Percentiles rank a stretch among this genome's conserved stretches.
Evolutionary conservation across 352 stramenopile species (phyloP).

Genomic region (Elongisporangium prolatum): DNA sequence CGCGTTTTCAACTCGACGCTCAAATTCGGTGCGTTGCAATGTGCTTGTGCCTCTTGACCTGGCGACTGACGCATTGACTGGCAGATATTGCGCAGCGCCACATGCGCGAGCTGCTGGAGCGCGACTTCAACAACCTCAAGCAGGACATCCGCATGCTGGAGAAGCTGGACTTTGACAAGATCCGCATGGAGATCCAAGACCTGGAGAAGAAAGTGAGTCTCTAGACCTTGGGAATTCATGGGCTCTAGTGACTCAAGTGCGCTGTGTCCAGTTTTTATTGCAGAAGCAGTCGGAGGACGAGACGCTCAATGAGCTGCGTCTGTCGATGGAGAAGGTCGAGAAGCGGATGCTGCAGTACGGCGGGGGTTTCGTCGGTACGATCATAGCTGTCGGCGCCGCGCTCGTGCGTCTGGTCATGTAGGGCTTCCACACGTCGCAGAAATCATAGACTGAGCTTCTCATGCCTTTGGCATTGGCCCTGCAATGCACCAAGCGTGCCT

Average conservation of each 20-base stretch:
- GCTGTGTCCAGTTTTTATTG: conserved; percentile 49
- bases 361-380: conserved; percentile 82
- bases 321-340: conserved; percentile 88
- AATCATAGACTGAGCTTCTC: too few species aligned
- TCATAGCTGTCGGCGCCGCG: conserved; percentile 80
- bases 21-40: conserved; percentile 67
- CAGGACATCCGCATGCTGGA: conserved; percentile 89
- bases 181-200: conserved; percentile 83
- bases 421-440: too few species aligned
- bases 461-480: too few species aligned
- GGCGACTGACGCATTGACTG: neutral
- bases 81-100: conserved; percentile 86
- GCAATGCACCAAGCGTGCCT: too few species aligned
- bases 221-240: neutral
- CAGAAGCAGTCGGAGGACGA: conserved; percentile 87
- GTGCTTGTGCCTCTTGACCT: conserved; percentile 1
- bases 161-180: conserved; percentile 89
- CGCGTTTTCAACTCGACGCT: conserved; percentile 88
- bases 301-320: conserved; percentile 78
- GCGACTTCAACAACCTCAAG: conserved; percentile 88
- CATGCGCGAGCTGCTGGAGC: conserved; percentile 82
- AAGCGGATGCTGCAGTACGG: conserved; percentile 88
- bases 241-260: neutral
- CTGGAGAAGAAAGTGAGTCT: conserved; percentile 68
- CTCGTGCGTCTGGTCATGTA: conserved; percentile 75